Base-by-base conservation (phyloP, 2,329 filamentous ascomycete genomes). In the Penicillium corylophilum region DNA sequence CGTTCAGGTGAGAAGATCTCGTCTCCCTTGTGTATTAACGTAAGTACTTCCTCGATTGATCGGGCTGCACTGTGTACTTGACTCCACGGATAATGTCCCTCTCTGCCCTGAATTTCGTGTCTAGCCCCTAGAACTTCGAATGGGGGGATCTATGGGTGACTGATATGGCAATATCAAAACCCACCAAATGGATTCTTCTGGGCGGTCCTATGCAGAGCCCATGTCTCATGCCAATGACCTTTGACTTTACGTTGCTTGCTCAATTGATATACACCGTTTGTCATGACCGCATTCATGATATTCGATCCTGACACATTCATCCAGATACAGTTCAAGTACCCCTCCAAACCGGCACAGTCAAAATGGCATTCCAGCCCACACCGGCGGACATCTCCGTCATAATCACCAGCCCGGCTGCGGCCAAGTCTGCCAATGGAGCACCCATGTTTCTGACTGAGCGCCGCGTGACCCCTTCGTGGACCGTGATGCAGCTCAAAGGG, bases 391-490 rank as follows among this genome's bases (percentile, higher is more conserved):
- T 75, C 26, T 67, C 71, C 40, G 71, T 74, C 51, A 61, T 71
- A 38, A 70, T 75, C 49, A 71, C 71, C 41, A 68, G 69, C 29
- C 62, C 71, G 6, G 45, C 51, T 18, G 48, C 60, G 44, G 38
- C 46, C 16, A 49, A 47, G 28, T 29, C 56, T 48, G 33, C 54
- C 9, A 45, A 57, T 29, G 53, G 56, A 13, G 60, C 67, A 36
- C 69, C 72, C 2, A 62, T 67, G 16, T 70, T 77, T 43, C 83
- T 86, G 44, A 92, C 90, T 46, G 94, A 99, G 76, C 88, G 93
- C 55, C 89, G 94, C 61, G 85, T 97, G 70, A 93, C 90, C 23
- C 93, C 93, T 13, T 87, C 92, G 61, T 99, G 94, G 94, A 87
- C 87, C 55, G 87, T 99, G 67, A 79, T 82, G 49, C 86, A 90